phyloP scores from a whole-genome alignment of 805 yeast genomes.

The Ogataea henricii region DNA sequence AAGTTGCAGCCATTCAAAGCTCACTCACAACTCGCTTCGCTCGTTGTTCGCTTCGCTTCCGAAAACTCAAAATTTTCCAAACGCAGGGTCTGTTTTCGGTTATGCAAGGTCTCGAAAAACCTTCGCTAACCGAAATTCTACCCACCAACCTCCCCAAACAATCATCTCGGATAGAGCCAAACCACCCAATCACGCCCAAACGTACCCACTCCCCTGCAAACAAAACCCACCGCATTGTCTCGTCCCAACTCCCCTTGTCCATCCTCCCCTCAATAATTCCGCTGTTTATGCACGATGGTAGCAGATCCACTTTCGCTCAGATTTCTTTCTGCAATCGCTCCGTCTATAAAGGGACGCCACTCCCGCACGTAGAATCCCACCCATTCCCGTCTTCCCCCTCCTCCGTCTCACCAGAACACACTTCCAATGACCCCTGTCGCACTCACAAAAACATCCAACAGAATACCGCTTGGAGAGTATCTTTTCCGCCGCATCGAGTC shows the following conservation, averaged over 20 bases:
- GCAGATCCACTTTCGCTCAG: too few species aligned
- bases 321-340: neutral
- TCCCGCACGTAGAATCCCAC: too few species aligned
- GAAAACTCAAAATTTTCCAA: neutral
- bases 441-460: neutral
- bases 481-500: conserved; percentile 59
- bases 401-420: conserved; percentile 5
- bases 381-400: conserved; percentile 1
- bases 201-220: neutral
- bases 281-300: conserved; percentile 1
- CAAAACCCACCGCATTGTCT: neutral
- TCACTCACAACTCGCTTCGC: neutral
- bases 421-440: conserved; percentile 15
- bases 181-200: neutral
- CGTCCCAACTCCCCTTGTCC: neutral
- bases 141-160: neutral
- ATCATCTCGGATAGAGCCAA: conserved; percentile 1
- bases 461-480: conserved; percentile 63
- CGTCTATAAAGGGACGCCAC: neutral
- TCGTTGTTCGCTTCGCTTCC: neutral
- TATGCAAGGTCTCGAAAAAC: neutral
- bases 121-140: conserved; percentile 1
- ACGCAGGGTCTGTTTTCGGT: conserved; percentile 1
- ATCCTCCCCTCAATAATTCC: neutral
- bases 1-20: too few species aligned